phyloP scores from a whole-genome alignment of 257 asterid species.

The Fraxinus anomala region DNA sequence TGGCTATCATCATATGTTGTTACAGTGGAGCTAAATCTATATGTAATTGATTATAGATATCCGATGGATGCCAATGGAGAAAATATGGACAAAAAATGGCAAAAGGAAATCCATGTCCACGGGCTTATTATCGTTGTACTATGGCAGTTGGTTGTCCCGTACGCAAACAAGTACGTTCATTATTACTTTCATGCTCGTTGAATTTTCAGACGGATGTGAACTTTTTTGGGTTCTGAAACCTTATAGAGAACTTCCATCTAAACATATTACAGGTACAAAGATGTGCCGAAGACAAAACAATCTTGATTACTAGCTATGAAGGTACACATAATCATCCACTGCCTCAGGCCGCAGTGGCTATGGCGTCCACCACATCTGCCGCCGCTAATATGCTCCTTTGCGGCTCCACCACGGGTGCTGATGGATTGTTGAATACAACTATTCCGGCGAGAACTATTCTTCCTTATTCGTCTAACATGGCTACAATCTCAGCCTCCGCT shows the following conservation, averaged over 20 bases:
- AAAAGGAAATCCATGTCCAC: slow-evolving; percentile 92
- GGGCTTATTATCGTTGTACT: slow-evolving; percentile 89
- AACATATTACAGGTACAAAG: slow-evolving; percentile 72
- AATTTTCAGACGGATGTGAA: background rate
- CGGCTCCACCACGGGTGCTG: slow-evolving; percentile 86
- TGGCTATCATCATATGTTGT: background rate
- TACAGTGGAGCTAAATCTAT: background rate
- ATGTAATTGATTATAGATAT: slow-evolving; percentile 43
- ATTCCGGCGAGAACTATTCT: slow-evolving; percentile 67
- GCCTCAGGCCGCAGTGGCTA: slow-evolving; percentile 96
- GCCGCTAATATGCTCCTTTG: slow-evolving; percentile 92
- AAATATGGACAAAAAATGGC: slow-evolving; percentile 98
- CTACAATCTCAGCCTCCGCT: slow-evolving; percentile 93
- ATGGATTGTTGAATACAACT: slow-evolving; percentile 75
- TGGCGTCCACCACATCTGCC: slow-evolving; percentile 94
- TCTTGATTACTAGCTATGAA: slow-evolving; percentile 84
- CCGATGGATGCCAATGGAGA: slow-evolving; percentile 97
- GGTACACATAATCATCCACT: slow-evolving; percentile 91
- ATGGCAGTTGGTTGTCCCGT: slow-evolving; percentile 97
- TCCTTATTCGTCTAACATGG: slow-evolving; percentile 77
- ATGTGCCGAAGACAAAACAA: slow-evolving; percentile 73
- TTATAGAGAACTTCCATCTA: background rate
- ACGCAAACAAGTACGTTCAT: slow-evolving; percentile 70
- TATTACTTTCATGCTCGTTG: background rate
- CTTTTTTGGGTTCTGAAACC: background rate